These are phyloP conservation scores for Fraxinus platypoda DNA, from an alignment of 305 asterid genomes.

Conservation along the genomic window DNA sequence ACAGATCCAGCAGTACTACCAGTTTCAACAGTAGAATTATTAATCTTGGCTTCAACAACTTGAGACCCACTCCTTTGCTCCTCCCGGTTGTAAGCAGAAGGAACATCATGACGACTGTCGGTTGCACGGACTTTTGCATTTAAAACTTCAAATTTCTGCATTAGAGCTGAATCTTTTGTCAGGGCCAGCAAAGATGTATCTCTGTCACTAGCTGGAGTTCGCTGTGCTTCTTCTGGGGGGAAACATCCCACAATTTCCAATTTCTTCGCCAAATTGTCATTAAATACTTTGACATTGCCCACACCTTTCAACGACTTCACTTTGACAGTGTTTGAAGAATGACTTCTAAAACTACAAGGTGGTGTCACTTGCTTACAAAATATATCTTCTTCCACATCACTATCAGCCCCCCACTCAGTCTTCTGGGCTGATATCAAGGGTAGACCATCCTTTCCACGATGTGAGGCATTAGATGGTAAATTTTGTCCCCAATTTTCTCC, in stretches of 20 bases:
- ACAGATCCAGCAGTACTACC: conserved; percentile 28
- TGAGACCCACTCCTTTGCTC: conserved; percentile 42
- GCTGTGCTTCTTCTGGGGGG: conserved; percentile 37
- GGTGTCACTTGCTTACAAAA: conserved; percentile 35
- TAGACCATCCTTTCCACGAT: conserved; percentile 40
- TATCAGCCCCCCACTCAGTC: conserved; percentile 87
- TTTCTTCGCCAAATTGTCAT: conserved; percentile 43
- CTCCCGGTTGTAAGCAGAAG: conserved; percentile 34
- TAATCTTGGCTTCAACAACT: conserved; percentile 33
- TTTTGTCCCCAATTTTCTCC: conserved; percentile 46
- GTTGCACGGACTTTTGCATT: conserved; percentile 78
- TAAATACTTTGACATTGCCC: conserved; percentile 33
- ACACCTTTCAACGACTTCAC: conserved; percentile 42
- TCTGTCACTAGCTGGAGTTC: conserved; percentile 35
- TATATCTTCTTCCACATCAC: conserved; percentile 49
- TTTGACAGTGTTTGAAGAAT: conserved; percentile 36
- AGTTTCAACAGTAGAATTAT: conserved; percentile 33
- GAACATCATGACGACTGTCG: conserved; percentile 51
- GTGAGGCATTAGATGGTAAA: conserved; percentile 28
- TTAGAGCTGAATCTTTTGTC: conserved; percentile 52
- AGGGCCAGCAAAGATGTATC: conserved; percentile 39
- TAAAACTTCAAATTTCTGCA: conserved; percentile 79
- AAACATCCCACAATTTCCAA: conserved; percentile 34
- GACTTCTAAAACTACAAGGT: conserved; percentile 31
- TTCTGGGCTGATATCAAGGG: conserved; percentile 38